Evolutionary conservation across 176 grass and related monocot genomes (phyloP).

Genomic region (Aechmea fasciata): DNA sequence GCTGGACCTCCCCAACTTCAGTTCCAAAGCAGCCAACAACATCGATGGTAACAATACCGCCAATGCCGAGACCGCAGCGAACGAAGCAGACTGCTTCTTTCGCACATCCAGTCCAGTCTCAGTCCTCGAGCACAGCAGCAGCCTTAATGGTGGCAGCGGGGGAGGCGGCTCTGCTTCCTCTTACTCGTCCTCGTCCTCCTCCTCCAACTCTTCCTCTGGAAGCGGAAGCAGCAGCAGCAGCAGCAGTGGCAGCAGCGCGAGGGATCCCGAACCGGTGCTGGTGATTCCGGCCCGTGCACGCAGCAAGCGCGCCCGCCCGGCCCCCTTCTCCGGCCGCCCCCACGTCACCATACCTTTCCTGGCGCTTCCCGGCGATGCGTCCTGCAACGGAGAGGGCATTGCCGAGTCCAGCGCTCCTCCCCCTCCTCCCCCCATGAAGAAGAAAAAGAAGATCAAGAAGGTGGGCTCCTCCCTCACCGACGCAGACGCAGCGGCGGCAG

Average conservation of each 20-base stretch:
- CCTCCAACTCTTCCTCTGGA: slow-evolving; percentile 50
- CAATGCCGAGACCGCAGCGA: slow-evolving; percentile 22
- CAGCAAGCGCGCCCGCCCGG: slow-evolving; percentile 70
- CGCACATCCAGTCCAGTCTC: slow-evolving; percentile 80
- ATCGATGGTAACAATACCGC: slow-evolving; percentile 16
- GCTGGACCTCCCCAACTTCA: slow-evolving; percentile 17
- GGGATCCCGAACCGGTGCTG: slow-evolving; percentile 39
- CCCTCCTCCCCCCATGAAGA: slow-evolving; percentile 43
- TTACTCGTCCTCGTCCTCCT: slow-evolving; percentile 50
- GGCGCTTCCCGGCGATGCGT: slow-evolving; percentile 22
- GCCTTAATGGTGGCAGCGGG: slow-evolving; percentile 19
- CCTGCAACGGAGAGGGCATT: slow-evolving; percentile 9
- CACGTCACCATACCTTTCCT: slow-evolving; percentile 16
- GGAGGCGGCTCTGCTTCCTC: slow-evolving; percentile 36
- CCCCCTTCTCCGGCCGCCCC: slow-evolving; percentile 32
- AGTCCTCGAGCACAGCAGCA: slow-evolving; percentile 47
- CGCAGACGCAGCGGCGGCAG: slow-evolving; percentile 17
- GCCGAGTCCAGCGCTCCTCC: slow-evolving; percentile 27
- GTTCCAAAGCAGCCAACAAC: slow-evolving; percentile 21
- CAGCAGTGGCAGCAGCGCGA: slow-evolving; percentile 6
- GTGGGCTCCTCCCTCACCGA: slow-evolving; percentile 5
- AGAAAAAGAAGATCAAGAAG: slow-evolving; percentile 64
- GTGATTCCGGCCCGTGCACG: slow-evolving; percentile 56
- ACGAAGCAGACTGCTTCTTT: slow-evolving; percentile 34
- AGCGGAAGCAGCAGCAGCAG: neutral